Evolutionary conservation across 2,329 filamentous ascomycete genomes (phyloP).

Genomic region (Epichloe uncinata): DNA sequence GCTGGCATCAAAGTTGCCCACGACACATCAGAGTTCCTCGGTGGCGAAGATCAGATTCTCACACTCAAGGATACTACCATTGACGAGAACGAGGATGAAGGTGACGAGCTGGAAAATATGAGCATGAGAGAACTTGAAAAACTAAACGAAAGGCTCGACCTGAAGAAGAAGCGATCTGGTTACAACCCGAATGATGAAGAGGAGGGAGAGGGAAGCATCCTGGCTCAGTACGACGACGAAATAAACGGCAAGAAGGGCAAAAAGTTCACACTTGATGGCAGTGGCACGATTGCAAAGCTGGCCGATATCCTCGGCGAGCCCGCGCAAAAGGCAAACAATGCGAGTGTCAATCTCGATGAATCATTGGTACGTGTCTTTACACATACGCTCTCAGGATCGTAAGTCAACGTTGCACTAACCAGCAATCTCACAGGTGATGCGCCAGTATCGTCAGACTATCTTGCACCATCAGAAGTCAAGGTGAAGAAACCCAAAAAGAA

Average conservation of each 20-base stretch:
- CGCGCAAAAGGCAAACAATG: conserved; percentile 45
- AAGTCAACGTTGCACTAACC: neutral
- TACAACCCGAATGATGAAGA: conserved; percentile 76
- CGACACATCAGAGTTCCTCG: conserved; percentile 67
- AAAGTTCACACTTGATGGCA: conserved; percentile 71
- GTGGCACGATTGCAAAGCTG: conserved; percentile 55
- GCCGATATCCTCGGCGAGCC: conserved; percentile 40
- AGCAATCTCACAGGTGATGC: conserved; percentile 11
- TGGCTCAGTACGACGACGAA: conserved; percentile 92
- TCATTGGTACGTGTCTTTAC: conserved; percentile 32
- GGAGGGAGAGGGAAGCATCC: conserved; percentile 50
- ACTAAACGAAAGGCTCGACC: conserved; percentile 60
- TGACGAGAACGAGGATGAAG: conserved; percentile 69
- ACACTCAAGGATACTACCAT: conserved; percentile 92
- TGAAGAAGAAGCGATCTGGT: conserved; percentile 79
- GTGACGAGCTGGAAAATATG: conserved; percentile 77
- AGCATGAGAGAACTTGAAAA: conserved; percentile 59
- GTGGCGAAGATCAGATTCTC: conserved; percentile 74
- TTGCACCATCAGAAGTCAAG: conserved; percentile 77
- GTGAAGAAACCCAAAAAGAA: conserved; percentile 94
- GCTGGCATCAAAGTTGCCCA: conserved; percentile 88
- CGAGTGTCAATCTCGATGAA: conserved; percentile 73
- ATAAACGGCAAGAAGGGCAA: conserved; percentile 84
- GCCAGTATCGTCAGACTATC: conserved; percentile 61
- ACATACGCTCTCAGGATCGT: neutral